A percentile compares a stretch with the other conserved stretches of the same genome.
phyloP scores from a whole-genome alignment of 352 stramenopile genomes.

The Phytophthora capsici region DNA sequence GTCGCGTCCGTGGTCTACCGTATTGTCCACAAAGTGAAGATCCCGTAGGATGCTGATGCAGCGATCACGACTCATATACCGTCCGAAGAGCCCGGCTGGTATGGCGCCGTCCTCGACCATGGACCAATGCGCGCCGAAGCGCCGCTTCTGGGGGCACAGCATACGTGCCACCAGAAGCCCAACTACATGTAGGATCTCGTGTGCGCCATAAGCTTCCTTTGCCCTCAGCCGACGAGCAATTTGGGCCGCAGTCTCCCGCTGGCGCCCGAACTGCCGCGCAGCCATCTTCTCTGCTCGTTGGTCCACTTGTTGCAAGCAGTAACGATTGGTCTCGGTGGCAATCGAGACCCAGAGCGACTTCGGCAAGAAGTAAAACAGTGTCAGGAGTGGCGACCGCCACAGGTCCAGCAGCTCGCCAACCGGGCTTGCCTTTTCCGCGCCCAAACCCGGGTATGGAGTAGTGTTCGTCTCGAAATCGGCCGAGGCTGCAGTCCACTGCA shows the following conservation, averaged over 20 bases:
- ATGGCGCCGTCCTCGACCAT: not conserved
- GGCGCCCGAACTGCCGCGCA: not conserved
- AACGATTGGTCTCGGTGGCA: not conserved
- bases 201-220: not conserved
- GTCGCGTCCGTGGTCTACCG: not conserved
- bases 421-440: no score
- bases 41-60: not conserved
- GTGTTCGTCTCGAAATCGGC: no score
- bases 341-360: not conserved
- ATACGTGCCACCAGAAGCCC: not conserved
- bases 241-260: no score
- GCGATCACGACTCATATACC: not conserved
- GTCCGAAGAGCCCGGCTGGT: no score
- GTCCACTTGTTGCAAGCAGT: not conserved
- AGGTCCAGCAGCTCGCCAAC: not conserved
- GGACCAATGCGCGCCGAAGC: not conserved
- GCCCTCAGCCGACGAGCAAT: not conserved
- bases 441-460: no score
- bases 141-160: not conserved
- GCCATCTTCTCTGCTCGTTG: not conserved
- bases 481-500: no score
- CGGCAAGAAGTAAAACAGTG: not conserved
- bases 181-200: not conserved
- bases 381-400: not conserved
- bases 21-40: not conserved